phyloP scores from a whole-genome alignment of 2,329 filamentous ascomycete species.

The Macrophomina tecta region DNA sequence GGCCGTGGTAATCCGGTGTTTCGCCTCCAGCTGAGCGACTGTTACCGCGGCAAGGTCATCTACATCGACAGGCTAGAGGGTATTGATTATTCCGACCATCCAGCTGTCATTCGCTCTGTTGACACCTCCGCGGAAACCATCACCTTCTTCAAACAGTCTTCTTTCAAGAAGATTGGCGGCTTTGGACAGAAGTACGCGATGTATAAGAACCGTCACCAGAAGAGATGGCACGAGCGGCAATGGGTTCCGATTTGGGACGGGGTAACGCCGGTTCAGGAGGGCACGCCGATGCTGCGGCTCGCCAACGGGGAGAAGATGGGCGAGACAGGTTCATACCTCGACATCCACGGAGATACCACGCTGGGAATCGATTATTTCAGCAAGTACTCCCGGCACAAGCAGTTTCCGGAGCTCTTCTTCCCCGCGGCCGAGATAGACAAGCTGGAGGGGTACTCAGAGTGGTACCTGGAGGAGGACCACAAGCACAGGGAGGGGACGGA shows the following conservation, averaged over 20 bases:
- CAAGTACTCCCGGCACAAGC: neutral
- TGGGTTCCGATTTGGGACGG: slow-evolving; percentile 11
- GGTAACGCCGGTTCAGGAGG: neutral
- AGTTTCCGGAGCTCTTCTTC: neutral
- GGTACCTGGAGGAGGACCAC: neutral
- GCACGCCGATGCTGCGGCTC: neutral
- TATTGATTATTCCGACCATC: neutral
- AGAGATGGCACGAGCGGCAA: neutral
- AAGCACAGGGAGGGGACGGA: neutral
- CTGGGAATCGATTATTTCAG: neutral
- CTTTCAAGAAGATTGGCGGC: neutral
- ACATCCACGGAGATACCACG: neutral
- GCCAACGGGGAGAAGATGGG: slow-evolving; percentile 3
- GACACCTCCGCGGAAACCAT: rapidly evolving
- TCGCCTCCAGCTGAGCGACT: neutral
- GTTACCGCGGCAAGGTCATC: slow-evolving; percentile 1
- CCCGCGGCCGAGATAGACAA: neutral
- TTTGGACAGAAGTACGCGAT: neutral
- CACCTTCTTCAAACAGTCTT: neutral
- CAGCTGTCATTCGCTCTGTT: neutral
- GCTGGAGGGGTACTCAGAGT: neutral
- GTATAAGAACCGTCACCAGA: neutral
- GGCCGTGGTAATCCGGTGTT: neutral
- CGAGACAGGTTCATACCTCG: neutral
- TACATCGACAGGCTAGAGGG: neutral